Percentiles rank a stretch among this genome's conserved stretches.
Evolutionary conservation across 352 stramenopile genomes (phyloP).

Genomic region (Globisporangium nodosum): DNA sequence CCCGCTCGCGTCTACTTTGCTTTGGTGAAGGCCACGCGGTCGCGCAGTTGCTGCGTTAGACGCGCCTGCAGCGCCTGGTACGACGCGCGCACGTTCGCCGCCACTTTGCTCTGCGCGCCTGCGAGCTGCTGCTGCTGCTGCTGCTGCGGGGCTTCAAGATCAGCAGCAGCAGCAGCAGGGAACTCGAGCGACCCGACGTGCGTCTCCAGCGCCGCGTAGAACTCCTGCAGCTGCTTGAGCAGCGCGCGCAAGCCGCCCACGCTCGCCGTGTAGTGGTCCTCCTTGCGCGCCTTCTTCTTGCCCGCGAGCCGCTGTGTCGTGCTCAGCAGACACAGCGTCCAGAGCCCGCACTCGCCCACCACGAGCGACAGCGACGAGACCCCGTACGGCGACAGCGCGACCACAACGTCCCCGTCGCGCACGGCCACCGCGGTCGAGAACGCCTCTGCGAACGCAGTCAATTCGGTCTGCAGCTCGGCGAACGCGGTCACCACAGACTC

Average conservation of each 20-base stretch:
- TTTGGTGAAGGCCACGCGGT: slow-evolving; percentile 17
- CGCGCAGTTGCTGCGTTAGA: slow-evolving; percentile 27
- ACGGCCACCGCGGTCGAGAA: slow-evolving; percentile 15
- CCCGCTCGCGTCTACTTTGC: slow-evolving; percentile 1
- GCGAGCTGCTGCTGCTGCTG: slow-evolving; percentile 7
- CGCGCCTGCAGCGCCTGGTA: slow-evolving; percentile 30
- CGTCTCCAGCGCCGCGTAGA: slow-evolving; percentile 28
- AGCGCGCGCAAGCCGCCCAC: slow-evolving; percentile 35
- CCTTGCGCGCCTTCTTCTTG: slow-evolving; percentile 75
- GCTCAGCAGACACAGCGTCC: slow-evolving; percentile 42
- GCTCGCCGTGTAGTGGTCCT: slow-evolving; percentile 25
- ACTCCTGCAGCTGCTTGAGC: slow-evolving; percentile 62
- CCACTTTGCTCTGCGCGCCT: slow-evolving; percentile 21
- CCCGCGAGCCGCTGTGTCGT: slow-evolving; percentile 27
- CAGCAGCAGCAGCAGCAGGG: not conserved
- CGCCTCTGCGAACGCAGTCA: slow-evolving; percentile 21
- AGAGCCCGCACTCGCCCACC: slow-evolving; percentile 55
- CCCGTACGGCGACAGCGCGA: slow-evolving; percentile 38
- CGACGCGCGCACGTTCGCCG: slow-evolving; percentile 32
- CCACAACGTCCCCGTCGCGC: not conserved
- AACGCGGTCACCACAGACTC: slow-evolving; percentile 13
- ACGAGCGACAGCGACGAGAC: slow-evolving; percentile 47
- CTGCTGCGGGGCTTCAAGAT: not conserved
- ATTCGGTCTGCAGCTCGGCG: slow-evolving; percentile 23
- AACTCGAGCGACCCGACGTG: slow-evolving; percentile 31